Evolutionary conservation across 192 early-diverging fungal species (phyloP).

Genomic region (Coemansia aciculifera): DNA sequence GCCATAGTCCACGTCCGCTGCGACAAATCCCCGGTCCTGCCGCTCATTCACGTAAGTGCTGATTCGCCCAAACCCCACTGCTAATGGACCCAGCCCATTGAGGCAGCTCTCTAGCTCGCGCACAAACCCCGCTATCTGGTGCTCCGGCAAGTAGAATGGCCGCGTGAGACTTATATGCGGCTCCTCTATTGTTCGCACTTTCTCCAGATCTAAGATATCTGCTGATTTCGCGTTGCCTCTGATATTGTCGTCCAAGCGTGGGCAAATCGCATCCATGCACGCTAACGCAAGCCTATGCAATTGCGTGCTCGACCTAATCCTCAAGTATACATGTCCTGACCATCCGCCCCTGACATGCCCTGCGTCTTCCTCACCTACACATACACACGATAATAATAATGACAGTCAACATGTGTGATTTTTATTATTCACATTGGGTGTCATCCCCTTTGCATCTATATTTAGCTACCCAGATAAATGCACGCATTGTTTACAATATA

Average conservation of each 20-base stretch:
- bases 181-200: background rate
- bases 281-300: conserved; percentile 10
- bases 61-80: conserved; percentile 31
- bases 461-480: background rate
- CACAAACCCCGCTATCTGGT: conserved; percentile 44
- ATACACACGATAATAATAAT: background rate
- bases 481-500: conserved; percentile 8
- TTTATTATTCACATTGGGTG: background rate
- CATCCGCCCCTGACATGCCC: conserved; percentile 51
- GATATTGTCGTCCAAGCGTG: conserved; percentile 8
- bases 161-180: conserved; percentile 52
- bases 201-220: background rate
- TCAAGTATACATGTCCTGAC: conserved; percentile 41
- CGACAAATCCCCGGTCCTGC: conserved; percentile 40
- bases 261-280: conserved; percentile 29
- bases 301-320: conserved; percentile 9
- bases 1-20: conserved; percentile 33
- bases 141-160: conserved; percentile 46
- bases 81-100: conserved; percentile 3
- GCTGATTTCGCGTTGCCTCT: background rate
- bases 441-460: background rate
- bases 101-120: conserved; percentile 20
- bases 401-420: background rate
- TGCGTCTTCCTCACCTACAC: conserved; percentile 9
- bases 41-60: conserved; percentile 34